phyloP scores from a whole-genome alignment of 345 rosid genomes.

The Citrus hindsii region DNA sequence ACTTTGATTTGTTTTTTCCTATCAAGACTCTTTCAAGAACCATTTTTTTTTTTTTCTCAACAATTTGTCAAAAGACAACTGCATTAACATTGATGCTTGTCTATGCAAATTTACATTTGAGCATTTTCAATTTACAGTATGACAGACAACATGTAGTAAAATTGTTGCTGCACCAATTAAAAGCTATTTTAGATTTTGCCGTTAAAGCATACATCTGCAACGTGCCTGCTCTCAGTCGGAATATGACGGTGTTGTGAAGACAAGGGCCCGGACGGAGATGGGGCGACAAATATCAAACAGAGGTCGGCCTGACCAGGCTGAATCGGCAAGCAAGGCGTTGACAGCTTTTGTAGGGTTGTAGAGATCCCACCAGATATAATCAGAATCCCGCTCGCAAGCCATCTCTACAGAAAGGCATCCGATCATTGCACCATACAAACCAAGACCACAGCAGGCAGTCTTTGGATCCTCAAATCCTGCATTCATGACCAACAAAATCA shows the following conservation, averaged over 20 bases:
- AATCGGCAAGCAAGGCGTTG: constrained; percentile 48
- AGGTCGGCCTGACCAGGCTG: constrained; percentile 52
- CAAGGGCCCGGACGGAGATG: constrained; percentile 29
- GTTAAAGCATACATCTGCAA: background rate
- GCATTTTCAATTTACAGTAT: too few relatives aligned
- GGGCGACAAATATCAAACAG: constrained; percentile 47
- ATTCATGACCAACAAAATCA: background rate
- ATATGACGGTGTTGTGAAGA: constrained; percentile 8
- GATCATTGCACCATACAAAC: constrained; percentile 34
- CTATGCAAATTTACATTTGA: too few relatives aligned
- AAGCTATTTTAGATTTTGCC: too few relatives aligned
- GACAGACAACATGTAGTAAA: too few relatives aligned
- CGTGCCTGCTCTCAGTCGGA: background rate
- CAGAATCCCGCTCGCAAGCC: constrained; percentile 46
- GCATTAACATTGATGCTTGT: too few relatives aligned
- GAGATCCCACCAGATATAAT: constrained; percentile 70
- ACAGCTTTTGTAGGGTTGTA: constrained; percentile 52
- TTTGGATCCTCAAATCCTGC: constrained; percentile 45
- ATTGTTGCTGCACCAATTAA: too few relatives aligned
- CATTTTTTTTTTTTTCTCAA: background rate
- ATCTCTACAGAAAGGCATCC: constrained; percentile 54
- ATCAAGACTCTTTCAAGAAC: background rate
- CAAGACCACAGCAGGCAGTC: constrained; percentile 58
- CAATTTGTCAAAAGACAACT: too few relatives aligned
- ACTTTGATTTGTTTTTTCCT: background rate